These are phyloP conservation scores for Stenogyne calaminthoides DNA, from an alignment of 305 asterid species.

Conservation along the genomic window DNA sequence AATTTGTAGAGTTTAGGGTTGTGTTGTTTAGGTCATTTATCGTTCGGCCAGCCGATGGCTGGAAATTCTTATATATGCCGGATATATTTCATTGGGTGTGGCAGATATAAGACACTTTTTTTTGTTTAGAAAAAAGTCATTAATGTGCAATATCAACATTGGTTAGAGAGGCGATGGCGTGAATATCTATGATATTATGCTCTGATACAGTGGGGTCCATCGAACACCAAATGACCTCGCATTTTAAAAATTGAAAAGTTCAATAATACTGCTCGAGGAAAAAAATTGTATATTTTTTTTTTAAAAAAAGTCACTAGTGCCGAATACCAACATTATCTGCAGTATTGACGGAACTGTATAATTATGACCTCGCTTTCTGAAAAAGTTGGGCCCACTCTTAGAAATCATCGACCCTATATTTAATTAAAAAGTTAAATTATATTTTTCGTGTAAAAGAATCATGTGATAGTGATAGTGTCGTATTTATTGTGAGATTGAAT, in stretches of 20 bases:
- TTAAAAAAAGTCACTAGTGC: conserved; percentile 6
- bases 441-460: neutral
- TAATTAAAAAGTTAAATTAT: conserved; percentile 1
- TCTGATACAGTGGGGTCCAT: conserved; percentile 17
- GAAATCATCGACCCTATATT: neutral
- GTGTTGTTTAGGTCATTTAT: neutral
- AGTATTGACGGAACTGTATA: neutral
- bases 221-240: neutral
- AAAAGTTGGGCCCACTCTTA: neutral
- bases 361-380: neutral
- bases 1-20: neutral
- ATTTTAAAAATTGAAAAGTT: neutral
- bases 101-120: neutral
- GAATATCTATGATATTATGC: neutral
- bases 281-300: neutral
- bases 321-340: neutral
- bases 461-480: neutral
- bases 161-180: neutral
- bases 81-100: neutral
- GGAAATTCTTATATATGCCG: no score
- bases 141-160: neutral
- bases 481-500: neutral
- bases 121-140: neutral
- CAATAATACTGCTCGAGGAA: neutral
- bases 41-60: neutral